Conservation (phyloP, 192 early-diverging fungal species). For the Backusella westeae region DNA sequence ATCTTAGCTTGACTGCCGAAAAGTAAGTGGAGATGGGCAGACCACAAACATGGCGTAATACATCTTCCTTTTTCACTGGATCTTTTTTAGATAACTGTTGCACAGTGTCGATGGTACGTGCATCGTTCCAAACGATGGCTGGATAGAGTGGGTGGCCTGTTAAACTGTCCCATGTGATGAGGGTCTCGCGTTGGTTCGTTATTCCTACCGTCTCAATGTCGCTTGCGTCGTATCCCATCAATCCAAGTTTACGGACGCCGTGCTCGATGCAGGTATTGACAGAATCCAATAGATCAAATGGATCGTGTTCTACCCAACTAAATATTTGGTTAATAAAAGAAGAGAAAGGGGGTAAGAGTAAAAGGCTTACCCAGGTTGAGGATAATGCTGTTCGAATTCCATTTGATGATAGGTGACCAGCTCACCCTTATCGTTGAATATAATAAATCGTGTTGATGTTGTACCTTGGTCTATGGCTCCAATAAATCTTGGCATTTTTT, state of each 20-base stretch:
- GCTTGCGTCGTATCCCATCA: constrained; percentile 51
- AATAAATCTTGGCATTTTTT: constrained; percentile 53
- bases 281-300: constrained; percentile 68
- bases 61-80: constrained; percentile 34
- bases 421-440: constrained; percentile 75
- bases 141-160: constrained; percentile 80
- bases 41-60: constrained; percentile 63
- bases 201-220: constrained; percentile 76
- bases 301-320: constrained; percentile 91
- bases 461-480: constrained; percentile 97
- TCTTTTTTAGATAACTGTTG: constrained; percentile 50
- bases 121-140: constrained; percentile 92
- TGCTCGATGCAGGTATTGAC: constrained; percentile 67
- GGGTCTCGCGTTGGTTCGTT: constrained; percentile 95
- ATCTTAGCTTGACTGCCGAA: constrained; percentile 86
- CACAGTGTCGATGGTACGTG: constrained; percentile 78
- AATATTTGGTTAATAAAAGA: constrained; percentile 2
- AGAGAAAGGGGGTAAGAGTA: too few species aligned
- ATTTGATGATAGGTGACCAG: constrained; percentile 74
- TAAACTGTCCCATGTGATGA: constrained; percentile 81
- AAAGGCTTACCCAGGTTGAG: constrained; percentile 63
- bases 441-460: constrained; percentile 86
- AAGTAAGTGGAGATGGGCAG: constrained; percentile 95
- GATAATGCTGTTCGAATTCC: constrained; percentile 81
- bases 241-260: constrained; percentile 60